phyloP scores from a whole-genome alignment of 2,329 filamentous ascomycete species.

The Lojkania enalia region DNA sequence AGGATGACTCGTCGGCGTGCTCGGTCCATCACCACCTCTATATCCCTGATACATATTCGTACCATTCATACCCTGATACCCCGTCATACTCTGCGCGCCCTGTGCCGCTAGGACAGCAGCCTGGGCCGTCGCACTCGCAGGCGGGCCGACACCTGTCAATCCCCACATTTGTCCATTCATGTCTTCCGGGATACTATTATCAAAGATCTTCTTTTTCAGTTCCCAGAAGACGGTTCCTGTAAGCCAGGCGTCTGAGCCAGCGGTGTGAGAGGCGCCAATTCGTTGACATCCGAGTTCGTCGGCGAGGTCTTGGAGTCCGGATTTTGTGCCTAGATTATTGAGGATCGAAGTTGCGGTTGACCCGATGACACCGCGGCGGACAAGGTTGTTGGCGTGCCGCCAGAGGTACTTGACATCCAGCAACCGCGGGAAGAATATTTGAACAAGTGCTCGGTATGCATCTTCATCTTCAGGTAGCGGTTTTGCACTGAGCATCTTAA shows the following conservation, averaged over 20 bases:
- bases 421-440: slow-evolving; percentile 88
- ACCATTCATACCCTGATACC: slow-evolving; percentile 41
- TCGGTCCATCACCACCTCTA: slow-evolving; percentile 58
- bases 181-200: slow-evolving; percentile 74
- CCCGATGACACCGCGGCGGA: slow-evolving; percentile 54
- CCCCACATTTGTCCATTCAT: slow-evolving; percentile 95
- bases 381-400: slow-evolving; percentile 75
- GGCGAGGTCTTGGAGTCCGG: slow-evolving; percentile 88
- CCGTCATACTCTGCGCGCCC: slow-evolving; percentile 36
- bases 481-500: slow-evolving; percentile 85
- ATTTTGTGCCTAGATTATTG: slow-evolving; percentile 84
- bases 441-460: slow-evolving; percentile 85
- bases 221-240: slow-evolving; percentile 96
- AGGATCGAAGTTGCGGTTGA: slow-evolving; percentile 69
- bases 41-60: slow-evolving; percentile 47
- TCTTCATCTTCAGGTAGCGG: slow-evolving; percentile 85
- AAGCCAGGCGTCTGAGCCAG: slow-evolving; percentile 88
- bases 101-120: slow-evolving; percentile 49
- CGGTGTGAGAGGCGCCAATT: slow-evolving; percentile 85
- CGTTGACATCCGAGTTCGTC: slow-evolving; percentile 91
- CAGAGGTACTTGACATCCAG: slow-evolving; percentile 98
- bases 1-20: slow-evolving; percentile 66
- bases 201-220: slow-evolving; percentile 85
- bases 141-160: slow-evolving; percentile 64
- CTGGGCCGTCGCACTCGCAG: slow-evolving; percentile 60